Evolutionary conservation across 1,284 basidiomycete species (phyloP).

Genomic region (Microstroma glucosiphilum): DNA sequence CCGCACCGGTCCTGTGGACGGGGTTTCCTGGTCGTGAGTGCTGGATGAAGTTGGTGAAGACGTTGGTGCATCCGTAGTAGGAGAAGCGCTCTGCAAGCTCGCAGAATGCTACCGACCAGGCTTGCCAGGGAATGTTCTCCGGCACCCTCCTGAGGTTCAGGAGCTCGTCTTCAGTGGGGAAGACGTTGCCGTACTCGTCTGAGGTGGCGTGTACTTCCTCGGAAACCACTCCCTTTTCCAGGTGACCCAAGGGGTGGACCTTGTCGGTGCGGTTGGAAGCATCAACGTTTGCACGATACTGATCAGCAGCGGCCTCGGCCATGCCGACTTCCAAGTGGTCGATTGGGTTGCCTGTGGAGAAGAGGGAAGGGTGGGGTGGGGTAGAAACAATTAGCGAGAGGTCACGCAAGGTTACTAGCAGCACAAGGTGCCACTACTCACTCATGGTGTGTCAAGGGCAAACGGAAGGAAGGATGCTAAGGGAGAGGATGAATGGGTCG

Average conservation of each 20-base stretch:
- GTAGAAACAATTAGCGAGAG: neutral
- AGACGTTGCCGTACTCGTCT: slow-evolving; percentile 21
- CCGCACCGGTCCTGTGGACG: slow-evolving; percentile 14
- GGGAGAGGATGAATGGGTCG: slow-evolving; percentile 2
- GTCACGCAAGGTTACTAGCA: no score
- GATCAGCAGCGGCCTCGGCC: slow-evolving; percentile 24
- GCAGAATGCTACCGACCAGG: slow-evolving; percentile 44
- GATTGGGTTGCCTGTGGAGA: slow-evolving; percentile 2
- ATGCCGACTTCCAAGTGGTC: slow-evolving; percentile 27
- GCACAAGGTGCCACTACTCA: neutral
- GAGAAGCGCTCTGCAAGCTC: slow-evolving; percentile 50
- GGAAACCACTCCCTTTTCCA: slow-evolving; percentile 14
- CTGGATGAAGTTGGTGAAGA: slow-evolving; percentile 47
- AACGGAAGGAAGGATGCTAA: neutral
- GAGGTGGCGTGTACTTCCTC: slow-evolving; percentile 19
- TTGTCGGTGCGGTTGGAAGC: slow-evolving; percentile 20
- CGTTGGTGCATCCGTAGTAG: slow-evolving; percentile 45
- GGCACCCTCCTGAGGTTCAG: slow-evolving; percentile 40
- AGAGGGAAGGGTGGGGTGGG: neutral
- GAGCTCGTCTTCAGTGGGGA: slow-evolving; percentile 41
- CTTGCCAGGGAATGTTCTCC: slow-evolving; percentile 36
- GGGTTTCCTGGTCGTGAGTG: slow-evolving; percentile 36
- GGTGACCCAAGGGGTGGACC: slow-evolving; percentile 25
- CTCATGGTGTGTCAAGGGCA: neutral
- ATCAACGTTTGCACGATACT: slow-evolving; percentile 23